Evolutionary conservation across 768 basidiomycete species (phyloP), one percentile per base, ranked within the genome.

Genomic region (Pleurotus citrinopileatus): DNA sequence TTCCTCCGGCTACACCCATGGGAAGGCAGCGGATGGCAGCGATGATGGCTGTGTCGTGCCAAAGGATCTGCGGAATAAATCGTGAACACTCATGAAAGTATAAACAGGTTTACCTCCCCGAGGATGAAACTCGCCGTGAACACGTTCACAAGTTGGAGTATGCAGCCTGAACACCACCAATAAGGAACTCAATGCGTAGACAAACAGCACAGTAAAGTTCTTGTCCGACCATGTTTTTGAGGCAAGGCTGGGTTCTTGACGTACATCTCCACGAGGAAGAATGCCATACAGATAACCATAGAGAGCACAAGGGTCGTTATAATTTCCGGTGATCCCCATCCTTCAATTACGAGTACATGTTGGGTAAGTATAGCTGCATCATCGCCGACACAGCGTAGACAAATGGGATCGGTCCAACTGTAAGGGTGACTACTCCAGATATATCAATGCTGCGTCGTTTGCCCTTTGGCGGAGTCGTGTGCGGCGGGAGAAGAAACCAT

Each of bases 211-310:
- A 5, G 60, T 62, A 40, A 78, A 73, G 42, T 74, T 78, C n/a
- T 54, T 59, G 47, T 69, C 68, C n/a, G 63, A 66, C 75, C 75
- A 77, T 1, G 62, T 70, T n/a, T 54, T 56, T 27, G 74, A 1
- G 75, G 77, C 46, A 56, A 36, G 13, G 55, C 55, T 3, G 58
- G 58, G 12, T 56, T 53, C 32, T 53, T 38, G 9, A 61, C 55
- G 32, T 42, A 27, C 19, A 15, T 12, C 58, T 82, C 80, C 68
- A 73, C 79, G 53, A 72, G 65, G 63, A 81, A 74, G 67, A 83
- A 83, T 1, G 42, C 64, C 28, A 60, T 56, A 19, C 61, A 59
- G 10, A 77, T 54, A 6, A 71, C 43, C 52, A 78, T 61, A 4
- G 80, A 74, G 19, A 79, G 56, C 13, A 77, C 60, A 34, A 83